Base-by-base conservation (phyloP, 140 eudicot species). In the Erigeron philadelphicus region DNA sequence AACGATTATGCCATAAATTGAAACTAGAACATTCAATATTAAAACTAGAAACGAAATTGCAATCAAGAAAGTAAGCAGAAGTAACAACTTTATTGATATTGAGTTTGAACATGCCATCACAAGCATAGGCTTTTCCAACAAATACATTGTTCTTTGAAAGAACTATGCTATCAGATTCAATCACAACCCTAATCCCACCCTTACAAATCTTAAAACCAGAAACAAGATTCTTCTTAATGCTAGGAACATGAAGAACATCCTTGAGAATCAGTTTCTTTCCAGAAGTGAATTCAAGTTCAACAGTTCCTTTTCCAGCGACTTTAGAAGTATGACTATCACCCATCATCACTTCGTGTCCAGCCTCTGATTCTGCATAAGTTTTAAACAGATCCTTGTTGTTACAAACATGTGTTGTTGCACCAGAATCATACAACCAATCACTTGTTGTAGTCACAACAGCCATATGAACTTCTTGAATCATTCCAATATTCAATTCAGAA, bases 51-150 rank as follows among this genome's bases (percentile, higher is more conserved):
- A 1, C 2, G 48, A 49, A 47, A 10, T 13, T n/a, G n/a, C 10
- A 25, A 16, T 40, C 73, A 50, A 13, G 61, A 42, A 66, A 21
- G 19, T 69, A 74, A 58, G 41, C 42, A 68, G 13, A 78, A 58
- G 23, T 25, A 61, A 5, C 66, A 13, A 55, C 40, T 43, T 73
- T 49, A 49, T 21, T 59, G 11, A 73, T 13, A 23, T 2, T 52
- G 0, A 63, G 42, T 17, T 71, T 65, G 16, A 71, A 72, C 64
- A 75, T 66, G 8, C 75, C 75, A 64, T 64, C 35, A 45, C 35
- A 45, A 45, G 58, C 38, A 9, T 70, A 74, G 0, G 74, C 67
- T 23, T 65, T 80, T 10, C 75, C 84, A 1, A 80, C 75, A 65
- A 71, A 75, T 6, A 52, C 42, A 0, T 46, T 46, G 31, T 19